Percentiles rank a stretch among this genome's conserved stretches.
phyloP scores from a whole-genome alignment of 495 filamentous ascomycete genomes.

The Hypoxylon fuscum region DNA sequence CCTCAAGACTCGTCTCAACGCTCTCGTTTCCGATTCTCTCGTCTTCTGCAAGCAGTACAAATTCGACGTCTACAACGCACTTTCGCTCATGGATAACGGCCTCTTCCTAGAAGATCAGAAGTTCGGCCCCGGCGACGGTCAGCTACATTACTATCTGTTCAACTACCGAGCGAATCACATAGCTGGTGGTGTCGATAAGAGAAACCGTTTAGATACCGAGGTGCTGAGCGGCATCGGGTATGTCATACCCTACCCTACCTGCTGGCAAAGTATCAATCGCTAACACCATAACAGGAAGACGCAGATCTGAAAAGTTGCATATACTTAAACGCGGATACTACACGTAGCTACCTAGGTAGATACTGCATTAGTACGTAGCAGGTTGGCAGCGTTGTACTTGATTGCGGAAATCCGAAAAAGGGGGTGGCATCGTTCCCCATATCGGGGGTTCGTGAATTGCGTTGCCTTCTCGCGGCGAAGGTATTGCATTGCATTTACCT shows the following conservation, averaged over 20 bases:
- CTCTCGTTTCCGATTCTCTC: conserved; percentile 82
- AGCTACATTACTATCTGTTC: conserved; percentile 95
- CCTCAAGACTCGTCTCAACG: conserved; percentile 76
- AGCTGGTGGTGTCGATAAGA: conserved; percentile 80
- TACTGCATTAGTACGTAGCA: neutral
- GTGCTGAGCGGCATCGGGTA: conserved; percentile 87
- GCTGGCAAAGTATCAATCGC: conserved; percentile 12
- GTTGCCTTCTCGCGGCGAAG: conserved; percentile 9
- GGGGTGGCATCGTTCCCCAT: conserved; percentile 3
- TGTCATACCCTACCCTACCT: conserved; percentile 78
- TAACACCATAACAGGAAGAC: conserved; percentile 43
- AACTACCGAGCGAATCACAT: conserved; percentile 90
- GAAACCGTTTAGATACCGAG: conserved; percentile 76
- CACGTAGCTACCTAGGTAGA: conserved; percentile 1
- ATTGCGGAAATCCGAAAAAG: conserved; percentile 1
- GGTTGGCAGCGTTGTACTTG: conserved; percentile 7
- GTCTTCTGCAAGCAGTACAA: conserved; percentile 85
- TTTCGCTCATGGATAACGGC: conserved; percentile 91
- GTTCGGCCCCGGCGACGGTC: conserved; percentile 92
- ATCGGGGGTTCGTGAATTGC: conserved; percentile 10
- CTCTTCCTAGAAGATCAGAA: conserved; percentile 92
- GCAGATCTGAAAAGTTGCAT: conserved; percentile 34
- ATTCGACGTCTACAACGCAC: conserved; percentile 96
- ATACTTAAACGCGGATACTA: neutral
- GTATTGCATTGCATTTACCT: conserved; percentile 2